Conservation (phyloP, 2,329 filamentous ascomycete genomes). For the Aureobasidium lini region DNA sequence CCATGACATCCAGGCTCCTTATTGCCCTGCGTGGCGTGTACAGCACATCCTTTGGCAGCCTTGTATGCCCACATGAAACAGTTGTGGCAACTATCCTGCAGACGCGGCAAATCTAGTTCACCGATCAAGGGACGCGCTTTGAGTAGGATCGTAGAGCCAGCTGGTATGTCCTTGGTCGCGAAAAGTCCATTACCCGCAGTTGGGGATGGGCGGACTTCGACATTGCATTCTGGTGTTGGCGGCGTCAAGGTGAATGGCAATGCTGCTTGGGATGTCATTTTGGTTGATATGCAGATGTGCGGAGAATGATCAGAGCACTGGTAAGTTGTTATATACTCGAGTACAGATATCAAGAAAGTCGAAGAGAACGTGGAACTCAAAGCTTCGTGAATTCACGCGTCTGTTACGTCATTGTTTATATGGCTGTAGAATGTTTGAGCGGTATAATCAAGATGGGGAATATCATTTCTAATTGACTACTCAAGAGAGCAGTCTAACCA, state of each 20-base stretch:
- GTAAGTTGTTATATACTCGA: background rate
- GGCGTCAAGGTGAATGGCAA: background rate
- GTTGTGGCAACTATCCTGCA: slow-evolving; percentile 50
- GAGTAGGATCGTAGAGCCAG: slow-evolving; percentile 43
- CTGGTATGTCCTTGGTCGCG: slow-evolving; percentile 39
- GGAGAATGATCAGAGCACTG: background rate
- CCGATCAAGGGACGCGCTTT: slow-evolving; percentile 47
- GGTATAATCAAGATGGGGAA: background rate
- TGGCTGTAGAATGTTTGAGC: background rate
- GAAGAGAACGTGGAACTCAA: background rate
- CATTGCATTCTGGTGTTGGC: slow-evolving; percentile 9
- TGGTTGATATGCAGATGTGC: background rate
- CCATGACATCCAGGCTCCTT: background rate
- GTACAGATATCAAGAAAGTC: background rate
- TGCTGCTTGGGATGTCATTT: background rate
- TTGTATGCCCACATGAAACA: slow-evolving; percentile 43
- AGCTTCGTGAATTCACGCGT: background rate
- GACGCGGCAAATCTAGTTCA: slow-evolving; percentile 45
- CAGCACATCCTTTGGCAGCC: slow-evolving; percentile 20
- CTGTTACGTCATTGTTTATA: background rate
- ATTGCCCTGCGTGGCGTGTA: slow-evolving; percentile 16
- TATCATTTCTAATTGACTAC: background rate
- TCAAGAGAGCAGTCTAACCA: background rate
- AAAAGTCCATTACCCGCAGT: slow-evolving; percentile 48
- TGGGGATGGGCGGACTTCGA: slow-evolving; percentile 18